phyloP scores from a whole-genome alignment of 2,329 filamentous ascomycete species.

The Sclerotinia nivalis region DNA sequence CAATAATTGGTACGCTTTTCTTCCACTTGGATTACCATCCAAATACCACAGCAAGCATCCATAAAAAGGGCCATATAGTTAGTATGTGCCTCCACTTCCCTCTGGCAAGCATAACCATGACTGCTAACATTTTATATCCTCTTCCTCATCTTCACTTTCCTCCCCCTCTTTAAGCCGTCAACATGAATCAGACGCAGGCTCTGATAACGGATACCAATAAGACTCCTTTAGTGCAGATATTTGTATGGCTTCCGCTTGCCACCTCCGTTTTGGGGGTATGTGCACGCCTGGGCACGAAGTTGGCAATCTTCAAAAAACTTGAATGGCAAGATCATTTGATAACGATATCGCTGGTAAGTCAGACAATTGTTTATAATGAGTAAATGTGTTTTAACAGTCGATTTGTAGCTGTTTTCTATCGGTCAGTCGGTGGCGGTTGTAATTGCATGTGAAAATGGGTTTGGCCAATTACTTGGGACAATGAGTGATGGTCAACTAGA shows the following conservation, averaged over 20 bases:
- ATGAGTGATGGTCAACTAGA: neutral
- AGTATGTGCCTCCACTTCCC: neutral
- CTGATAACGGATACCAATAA: conserved; percentile 8
- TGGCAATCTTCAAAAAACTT: conserved; percentile 4
- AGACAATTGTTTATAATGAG: neutral
- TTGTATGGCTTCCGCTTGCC: conserved; percentile 7
- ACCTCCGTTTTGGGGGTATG: neutral
- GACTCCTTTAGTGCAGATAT: conserved; percentile 17
- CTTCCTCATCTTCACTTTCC: neutral
- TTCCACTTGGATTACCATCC: neutral
- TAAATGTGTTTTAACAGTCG: neutral
- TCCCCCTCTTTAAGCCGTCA: neutral
- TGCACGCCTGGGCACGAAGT: conserved; percentile 1
- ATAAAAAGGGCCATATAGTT: neutral
- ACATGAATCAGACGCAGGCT: conserved; percentile 1
- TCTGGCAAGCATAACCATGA: neutral
- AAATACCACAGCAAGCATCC: neutral
- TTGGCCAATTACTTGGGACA: conserved; percentile 13
- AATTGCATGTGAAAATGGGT: conserved; percentile 22
- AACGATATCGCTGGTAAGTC: conserved; percentile 9
- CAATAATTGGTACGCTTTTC: neutral
- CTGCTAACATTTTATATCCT: neutral
- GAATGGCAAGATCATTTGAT: conserved; percentile 7
- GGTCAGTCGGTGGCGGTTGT: conserved; percentile 16
- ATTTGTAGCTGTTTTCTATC: conserved; percentile 7